These are phyloP conservation scores for Colletotrichum salicis DNA, from an alignment of 2,329 filamentous ascomycete genomes.

Conservation along the genomic window DNA sequence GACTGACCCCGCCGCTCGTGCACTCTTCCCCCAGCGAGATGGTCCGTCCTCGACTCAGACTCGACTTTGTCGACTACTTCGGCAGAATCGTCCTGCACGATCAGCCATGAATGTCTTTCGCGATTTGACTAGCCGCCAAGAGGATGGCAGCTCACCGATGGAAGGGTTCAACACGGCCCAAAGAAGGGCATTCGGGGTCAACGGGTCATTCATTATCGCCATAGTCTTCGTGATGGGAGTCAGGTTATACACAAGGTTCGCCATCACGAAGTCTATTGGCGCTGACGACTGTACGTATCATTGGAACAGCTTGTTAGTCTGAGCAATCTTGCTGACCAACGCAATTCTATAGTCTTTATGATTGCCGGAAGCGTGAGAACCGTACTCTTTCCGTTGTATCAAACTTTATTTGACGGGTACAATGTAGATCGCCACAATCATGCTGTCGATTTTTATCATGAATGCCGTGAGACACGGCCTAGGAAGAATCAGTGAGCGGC, in stretches of 20 bases:
- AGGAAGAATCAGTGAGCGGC: too few relatives aligned
- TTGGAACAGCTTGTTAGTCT: neutral
- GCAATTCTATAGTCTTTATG: neutral
- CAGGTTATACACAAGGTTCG: slow-evolving; percentile 12
- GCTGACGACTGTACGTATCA: slow-evolving; percentile 4
- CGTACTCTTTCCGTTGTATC: neutral
- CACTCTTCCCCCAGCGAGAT: too few relatives aligned
- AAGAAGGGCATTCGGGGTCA: neutral
- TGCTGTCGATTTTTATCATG: too few relatives aligned
- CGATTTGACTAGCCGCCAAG: too few relatives aligned
- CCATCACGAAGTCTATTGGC: slow-evolving; percentile 11
- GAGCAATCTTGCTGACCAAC: neutral
- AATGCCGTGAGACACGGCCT: too few relatives aligned
- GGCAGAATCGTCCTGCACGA: too few relatives aligned
- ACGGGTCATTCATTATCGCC: slow-evolving; percentile 15
- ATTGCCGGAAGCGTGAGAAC: slow-evolving; percentile 1
- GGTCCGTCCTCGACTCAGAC: too few relatives aligned
- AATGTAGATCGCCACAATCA: neutral
- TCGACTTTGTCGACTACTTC: too few relatives aligned
- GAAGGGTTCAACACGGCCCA: neutral
- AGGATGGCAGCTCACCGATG: neutral
- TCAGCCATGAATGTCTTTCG: too few relatives aligned
- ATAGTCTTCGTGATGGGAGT: slow-evolving; percentile 9
- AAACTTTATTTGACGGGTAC: neutral
- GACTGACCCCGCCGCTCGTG: too few relatives aligned